These are phyloP conservation scores for Amphibolis antarctica DNA, from an alignment of 106 monocot genomes.

Conservation along the genomic window DNA sequence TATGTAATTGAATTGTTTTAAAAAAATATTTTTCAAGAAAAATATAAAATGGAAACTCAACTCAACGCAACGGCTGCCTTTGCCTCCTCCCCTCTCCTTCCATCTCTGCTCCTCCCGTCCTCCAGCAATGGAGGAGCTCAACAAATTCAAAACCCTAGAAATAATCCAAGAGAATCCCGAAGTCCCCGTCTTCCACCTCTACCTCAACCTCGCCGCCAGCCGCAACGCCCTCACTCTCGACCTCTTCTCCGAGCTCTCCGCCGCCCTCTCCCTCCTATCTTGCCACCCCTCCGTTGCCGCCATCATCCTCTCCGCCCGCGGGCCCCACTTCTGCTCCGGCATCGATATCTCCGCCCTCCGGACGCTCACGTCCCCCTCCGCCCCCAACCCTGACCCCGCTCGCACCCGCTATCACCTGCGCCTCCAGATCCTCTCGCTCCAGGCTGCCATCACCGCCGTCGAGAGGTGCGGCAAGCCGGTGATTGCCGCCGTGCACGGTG, in stretches of 20 bases:
- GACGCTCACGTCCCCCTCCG: slow-evolving; percentile 8
- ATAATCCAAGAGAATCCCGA: slow-evolving; percentile 32
- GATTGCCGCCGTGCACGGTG: slow-evolving; percentile 71
- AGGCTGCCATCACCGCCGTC: slow-evolving; percentile 49
- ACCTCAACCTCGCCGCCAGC: slow-evolving; percentile 55
- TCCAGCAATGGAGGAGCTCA: background rate
- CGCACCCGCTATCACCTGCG: slow-evolving; percentile 30
- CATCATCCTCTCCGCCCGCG: slow-evolving; percentile 53
- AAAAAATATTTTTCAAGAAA: too few species aligned
- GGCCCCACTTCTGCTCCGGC: slow-evolving; percentile 80
- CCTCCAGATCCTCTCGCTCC: slow-evolving; percentile 45
- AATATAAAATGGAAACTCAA: too few species aligned
- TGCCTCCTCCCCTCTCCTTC: background rate
- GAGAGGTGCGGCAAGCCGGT: slow-evolving; percentile 86
- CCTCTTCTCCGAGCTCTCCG: slow-evolving; percentile 79
- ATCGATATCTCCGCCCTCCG: slow-evolving; percentile 52
- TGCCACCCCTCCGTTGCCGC: slow-evolving; percentile 33
- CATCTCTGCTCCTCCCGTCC: too few species aligned
- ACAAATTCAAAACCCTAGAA: slow-evolving; percentile 41
- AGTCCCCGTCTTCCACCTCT: slow-evolving; percentile 51
- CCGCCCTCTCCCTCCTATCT: slow-evolving; percentile 64
- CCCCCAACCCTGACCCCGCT: slow-evolving; percentile 15
- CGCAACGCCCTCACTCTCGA: slow-evolving; percentile 57
- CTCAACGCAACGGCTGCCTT: too few species aligned
- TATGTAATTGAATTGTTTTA: too few species aligned